Conservation (phyloP, 108 stramenopile species). For the Aurantiochytrium sp. region DNA sequence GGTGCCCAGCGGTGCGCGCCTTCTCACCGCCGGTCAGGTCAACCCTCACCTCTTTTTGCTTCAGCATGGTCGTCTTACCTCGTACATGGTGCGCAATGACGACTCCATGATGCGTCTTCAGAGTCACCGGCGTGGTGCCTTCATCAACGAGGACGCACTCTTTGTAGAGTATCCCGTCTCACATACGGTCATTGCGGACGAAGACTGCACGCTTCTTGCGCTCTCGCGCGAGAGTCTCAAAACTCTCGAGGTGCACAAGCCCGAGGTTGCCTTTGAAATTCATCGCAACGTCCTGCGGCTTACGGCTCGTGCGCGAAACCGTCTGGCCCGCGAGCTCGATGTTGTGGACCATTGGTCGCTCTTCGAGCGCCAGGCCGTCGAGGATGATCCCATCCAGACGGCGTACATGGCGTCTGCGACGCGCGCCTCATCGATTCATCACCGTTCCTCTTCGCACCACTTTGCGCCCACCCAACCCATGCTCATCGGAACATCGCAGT, state of each 20-base stretch:
- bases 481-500: neutral
- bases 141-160: slow-evolving; percentile 6
- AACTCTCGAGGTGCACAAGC: neutral
- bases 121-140: neutral
- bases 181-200: neutral
- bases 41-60: neutral
- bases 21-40: neutral
- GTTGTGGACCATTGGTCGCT: slow-evolving; percentile 6
- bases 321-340: slow-evolving; percentile 3
- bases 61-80: slow-evolving; percentile 3
- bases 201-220: neutral
- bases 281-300: neutral
- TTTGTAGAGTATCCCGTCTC: neutral
- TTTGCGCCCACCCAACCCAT: neutral
- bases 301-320: neutral
- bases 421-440: neutral
- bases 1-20: neutral
- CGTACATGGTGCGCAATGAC: neutral
- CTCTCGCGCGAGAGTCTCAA: neutral
- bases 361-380: neutral
- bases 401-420: neutral
- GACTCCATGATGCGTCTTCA: neutral
- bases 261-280: neutral
- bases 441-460: neutral
- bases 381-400: neutral